A percentile compares a stretch with the other conserved stretches of the same genome.
These are phyloP conservation scores for Clonostachys rhizophaga DNA, from an alignment of 2,329 filamentous ascomycete genomes.

Conservation along the genomic window DNA sequence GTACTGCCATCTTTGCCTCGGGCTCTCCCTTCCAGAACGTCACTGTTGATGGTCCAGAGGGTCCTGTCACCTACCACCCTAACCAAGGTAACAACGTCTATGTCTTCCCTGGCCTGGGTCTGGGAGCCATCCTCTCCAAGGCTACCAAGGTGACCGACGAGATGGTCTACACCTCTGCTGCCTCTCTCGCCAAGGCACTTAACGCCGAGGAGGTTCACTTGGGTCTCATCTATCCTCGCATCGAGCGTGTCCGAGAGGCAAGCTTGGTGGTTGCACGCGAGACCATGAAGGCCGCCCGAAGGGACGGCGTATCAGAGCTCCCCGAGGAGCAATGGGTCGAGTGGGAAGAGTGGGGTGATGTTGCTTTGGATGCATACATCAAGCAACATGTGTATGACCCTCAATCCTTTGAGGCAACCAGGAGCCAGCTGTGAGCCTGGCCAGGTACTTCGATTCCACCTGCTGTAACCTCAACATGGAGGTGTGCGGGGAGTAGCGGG, in stretches of 20 bases:
- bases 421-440: conserved; percentile 18
- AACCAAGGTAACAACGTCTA: conserved; percentile 87
- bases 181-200: conserved; percentile 72
- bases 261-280: conserved; percentile 81
- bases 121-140: conserved; percentile 90
- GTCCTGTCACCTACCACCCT: conserved; percentile 64
- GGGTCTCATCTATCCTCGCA: conserved; percentile 85
- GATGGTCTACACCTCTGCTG: conserved; percentile 95
- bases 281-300: conserved; percentile 88
- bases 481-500: too few relatives aligned
- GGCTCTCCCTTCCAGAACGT: conserved; percentile 85
- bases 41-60: conserved; percentile 50
- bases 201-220: conserved; percentile 76
- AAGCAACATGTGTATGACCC: conserved; percentile 58
- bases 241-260: conserved; percentile 88
- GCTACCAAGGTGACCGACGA: conserved; percentile 80
- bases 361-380: conserved; percentile 55
- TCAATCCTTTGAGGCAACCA: conserved; percentile 30
- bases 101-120: conserved; percentile 93
- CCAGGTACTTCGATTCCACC: too few relatives aligned
- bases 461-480: too few relatives aligned
- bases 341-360: conserved; percentile 69
- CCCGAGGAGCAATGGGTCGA: conserved; percentile 65
- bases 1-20: conserved; percentile 87
- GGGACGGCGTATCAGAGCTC: conserved; percentile 69